A percentile compares a stretch with the other conserved stretches of the same genome.
phyloP scores from a whole-genome alignment of 441 rosid species.

The Adansonia rubrostipa region DNA sequence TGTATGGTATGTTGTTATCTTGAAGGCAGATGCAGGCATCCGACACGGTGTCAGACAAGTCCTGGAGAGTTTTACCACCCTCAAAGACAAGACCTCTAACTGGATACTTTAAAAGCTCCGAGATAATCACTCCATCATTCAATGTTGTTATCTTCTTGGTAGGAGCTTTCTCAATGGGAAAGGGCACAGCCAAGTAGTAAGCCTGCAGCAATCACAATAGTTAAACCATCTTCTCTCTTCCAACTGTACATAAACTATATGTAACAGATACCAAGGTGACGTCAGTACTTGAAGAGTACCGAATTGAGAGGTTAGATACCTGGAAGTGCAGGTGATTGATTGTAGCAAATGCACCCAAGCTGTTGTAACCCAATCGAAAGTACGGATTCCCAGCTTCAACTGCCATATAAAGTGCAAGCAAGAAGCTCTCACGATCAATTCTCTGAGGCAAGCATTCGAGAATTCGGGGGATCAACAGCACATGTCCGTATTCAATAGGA shows the following conservation, averaged over 20 bases:
- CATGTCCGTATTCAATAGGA: conserved; percentile 97
- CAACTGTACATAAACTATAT: neutral
- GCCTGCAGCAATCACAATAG: conserved; percentile 54
- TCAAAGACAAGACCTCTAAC: conserved; percentile 89
- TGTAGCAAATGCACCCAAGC: conserved; percentile 98
- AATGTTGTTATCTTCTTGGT: conserved; percentile 54
- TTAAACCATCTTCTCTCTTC: neutral
- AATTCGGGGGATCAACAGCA: conserved; percentile 85
- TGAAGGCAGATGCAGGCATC: conserved; percentile 85
- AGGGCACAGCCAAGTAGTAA: conserved; percentile 80
- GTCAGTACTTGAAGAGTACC: too few species aligned
- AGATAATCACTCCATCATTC: conserved; percentile 61
- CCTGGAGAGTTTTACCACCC: conserved; percentile 63
- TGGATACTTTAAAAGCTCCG: conserved; percentile 74
- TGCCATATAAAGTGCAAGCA: conserved; percentile 88
- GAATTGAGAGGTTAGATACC: conserved; percentile 43
- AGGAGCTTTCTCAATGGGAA: conserved; percentile 88
- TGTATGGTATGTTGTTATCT: conserved; percentile 87
- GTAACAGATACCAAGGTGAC: conserved; percentile 6
- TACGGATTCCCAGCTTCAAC: conserved; percentile 80
- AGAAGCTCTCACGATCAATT: conserved; percentile 83
- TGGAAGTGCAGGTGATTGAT: conserved; percentile 98
- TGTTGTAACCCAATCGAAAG: conserved; percentile 95
- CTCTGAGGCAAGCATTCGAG: conserved; percentile 94
- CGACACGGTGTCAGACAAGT: conserved; percentile 65